Conservation (phyloP, 1,284 basidiomycete genomes). For the Afroboletus lepidellus region DNA sequence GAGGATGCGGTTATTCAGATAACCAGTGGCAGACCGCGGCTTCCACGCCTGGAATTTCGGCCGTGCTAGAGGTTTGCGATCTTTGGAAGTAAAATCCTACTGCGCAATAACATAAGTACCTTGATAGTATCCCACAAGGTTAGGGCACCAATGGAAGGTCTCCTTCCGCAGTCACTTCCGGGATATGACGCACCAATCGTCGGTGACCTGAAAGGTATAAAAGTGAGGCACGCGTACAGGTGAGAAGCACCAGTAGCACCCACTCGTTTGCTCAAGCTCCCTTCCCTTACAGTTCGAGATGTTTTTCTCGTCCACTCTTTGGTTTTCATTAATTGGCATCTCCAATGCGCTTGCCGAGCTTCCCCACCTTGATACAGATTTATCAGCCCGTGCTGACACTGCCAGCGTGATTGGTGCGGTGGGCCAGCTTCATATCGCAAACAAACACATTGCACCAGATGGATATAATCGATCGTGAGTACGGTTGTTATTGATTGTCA, state of each 20-base stretch:
- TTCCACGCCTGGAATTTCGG: neutral
- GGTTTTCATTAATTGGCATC: neutral
- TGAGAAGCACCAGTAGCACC: neutral
- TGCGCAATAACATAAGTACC: neutral
- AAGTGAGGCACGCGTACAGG: neutral
- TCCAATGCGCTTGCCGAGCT: neutral
- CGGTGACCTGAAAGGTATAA: neutral
- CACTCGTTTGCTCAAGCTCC: neutral
- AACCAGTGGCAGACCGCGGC: neutral
- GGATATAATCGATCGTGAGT: neutral
- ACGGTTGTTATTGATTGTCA: neutral
- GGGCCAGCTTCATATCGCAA: neutral
- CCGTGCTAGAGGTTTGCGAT: neutral
- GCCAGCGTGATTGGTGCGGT: neutral
- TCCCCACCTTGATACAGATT: neutral
- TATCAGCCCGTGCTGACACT: neutral
- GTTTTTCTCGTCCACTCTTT: neutral
- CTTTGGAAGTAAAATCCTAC: neutral
- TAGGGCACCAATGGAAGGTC: neutral
- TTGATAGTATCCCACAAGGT: neutral
- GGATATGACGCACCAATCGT: neutral
- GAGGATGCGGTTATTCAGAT: neutral
- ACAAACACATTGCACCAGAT: neutral
- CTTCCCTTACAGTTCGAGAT: neutral
- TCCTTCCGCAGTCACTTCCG: no score